Conservation (phyloP, 352 stramenopile genomes). For the Globisporangium recalcitrans region DNA sequence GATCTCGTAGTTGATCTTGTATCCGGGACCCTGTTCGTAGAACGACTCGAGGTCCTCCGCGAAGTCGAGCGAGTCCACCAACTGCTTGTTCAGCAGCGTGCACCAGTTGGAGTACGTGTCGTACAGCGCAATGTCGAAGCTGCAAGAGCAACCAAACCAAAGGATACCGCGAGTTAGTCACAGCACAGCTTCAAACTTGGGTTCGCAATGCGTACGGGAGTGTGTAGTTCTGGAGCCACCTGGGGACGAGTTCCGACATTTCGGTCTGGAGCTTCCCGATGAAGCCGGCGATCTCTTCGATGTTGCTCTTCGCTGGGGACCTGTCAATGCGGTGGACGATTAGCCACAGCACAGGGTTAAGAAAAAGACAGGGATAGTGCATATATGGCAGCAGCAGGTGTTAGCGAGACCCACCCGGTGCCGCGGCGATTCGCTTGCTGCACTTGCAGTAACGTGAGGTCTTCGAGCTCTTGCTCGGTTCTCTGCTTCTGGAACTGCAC, state of each 20-base stretch:
- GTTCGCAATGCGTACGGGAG: slow-evolving; percentile 71
- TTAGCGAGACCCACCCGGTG: slow-evolving; percentile 25
- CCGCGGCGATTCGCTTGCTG: slow-evolving; percentile 53
- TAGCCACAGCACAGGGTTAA: not conserved
- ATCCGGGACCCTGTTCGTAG: slow-evolving; percentile 39
- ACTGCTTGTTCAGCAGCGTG: slow-evolving; percentile 26
- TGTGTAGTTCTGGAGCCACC: slow-evolving; percentile 51
- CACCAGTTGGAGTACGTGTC: slow-evolving; percentile 36
- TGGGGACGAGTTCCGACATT: slow-evolving; percentile 30
- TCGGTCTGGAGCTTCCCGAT: slow-evolving; percentile 37
- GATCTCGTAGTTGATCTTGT: slow-evolving; percentile 54
- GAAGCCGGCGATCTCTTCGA: slow-evolving; percentile 37
- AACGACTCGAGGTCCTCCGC: slow-evolving; percentile 41
- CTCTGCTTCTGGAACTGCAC: not conserved
- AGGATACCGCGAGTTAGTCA: too few species aligned
- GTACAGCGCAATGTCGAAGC: slow-evolving; percentile 49
- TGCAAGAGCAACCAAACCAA: not conserved
- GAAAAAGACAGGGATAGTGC: too few species aligned
- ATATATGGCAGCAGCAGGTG: too few species aligned
- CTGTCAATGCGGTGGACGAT: slow-evolving; percentile 14
- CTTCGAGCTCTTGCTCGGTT: not conserved
- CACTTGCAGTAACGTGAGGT: slow-evolving; percentile 24
- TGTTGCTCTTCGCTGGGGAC: slow-evolving; percentile 49
- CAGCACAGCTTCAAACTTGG: too few species aligned
- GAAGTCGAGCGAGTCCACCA: slow-evolving; percentile 34